A percentile compares a stretch with the other conserved stretches of the same genome.
Evolutionary conservation across 345 rosid species (phyloP).

Genomic region (Rhodamnia rubescens): DNA sequence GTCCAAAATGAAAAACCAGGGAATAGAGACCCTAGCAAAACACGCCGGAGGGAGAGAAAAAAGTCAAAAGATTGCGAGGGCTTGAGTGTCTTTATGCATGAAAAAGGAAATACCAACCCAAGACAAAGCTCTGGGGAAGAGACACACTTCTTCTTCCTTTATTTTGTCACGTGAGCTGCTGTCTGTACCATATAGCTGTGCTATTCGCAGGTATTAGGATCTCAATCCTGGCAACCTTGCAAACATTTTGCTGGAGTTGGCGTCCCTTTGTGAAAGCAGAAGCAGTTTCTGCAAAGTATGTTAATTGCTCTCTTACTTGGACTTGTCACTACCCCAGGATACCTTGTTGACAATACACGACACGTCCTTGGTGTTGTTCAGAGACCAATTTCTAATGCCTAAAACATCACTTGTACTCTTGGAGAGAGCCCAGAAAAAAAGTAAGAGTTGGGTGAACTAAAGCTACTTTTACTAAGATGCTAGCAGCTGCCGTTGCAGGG

Average conservation of each 20-base stretch:
- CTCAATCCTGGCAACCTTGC: not conserved
- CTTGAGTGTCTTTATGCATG: not conserved
- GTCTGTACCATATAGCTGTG: not conserved
- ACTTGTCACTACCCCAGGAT: not conserved
- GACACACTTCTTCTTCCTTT: not conserved
- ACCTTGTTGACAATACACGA: not conserved
- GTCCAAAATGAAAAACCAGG: not conserved
- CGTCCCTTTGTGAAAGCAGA: not conserved
- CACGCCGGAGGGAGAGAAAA: not conserved
- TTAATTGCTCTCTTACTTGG: not conserved
- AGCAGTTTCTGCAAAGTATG: not conserved
- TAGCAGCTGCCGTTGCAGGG: too few relatives aligned
- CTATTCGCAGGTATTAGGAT: not conserved
- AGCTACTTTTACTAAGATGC: not conserved
- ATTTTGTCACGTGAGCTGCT: not conserved
- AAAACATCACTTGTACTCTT: not conserved
- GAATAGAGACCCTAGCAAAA: not conserved
- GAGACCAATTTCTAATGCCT: not conserved
- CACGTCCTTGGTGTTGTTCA: not conserved
- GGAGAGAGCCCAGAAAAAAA: not conserved
- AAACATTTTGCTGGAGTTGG: not conserved
- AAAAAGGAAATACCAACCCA: not conserved
- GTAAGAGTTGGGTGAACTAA: not conserved
- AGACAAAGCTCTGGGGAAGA: not conserved
- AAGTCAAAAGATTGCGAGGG: not conserved